Conservation (phyloP, 352 stramenopile genomes). For the Phytophthora kernoviae region DNA sequence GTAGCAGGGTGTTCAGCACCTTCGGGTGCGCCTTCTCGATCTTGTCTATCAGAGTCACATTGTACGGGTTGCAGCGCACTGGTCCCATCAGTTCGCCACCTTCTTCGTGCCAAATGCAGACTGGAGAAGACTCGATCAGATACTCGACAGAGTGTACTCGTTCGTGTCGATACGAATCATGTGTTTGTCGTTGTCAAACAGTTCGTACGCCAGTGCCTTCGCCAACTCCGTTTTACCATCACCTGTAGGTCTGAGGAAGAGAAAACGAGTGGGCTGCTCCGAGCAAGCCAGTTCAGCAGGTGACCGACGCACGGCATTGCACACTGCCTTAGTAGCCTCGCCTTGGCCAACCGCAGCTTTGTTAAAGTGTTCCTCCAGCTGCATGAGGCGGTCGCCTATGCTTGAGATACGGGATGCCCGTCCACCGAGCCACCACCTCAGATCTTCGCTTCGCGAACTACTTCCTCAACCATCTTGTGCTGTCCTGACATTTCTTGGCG, state of each 20-base stretch:
- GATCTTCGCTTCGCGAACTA: conserved; percentile 89
- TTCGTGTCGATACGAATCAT: conserved; percentile 98
- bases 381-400: conserved; percentile 81
- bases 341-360: conserved; percentile 95
- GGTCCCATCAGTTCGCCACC: conserved; percentile 96
- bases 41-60: conserved; percentile 97
- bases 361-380: conserved; percentile 86
- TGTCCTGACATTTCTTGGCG: conserved; percentile 68
- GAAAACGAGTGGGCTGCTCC: conserved; percentile 94
- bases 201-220: conserved; percentile 93
- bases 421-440: conserved; percentile 91
- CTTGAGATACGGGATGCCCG: conserved; percentile 87
- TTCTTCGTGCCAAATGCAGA: conserved; percentile 96
- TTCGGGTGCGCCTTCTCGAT: conserved; percentile 98
- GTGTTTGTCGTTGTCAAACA: conserved; percentile 96
- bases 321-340: conserved; percentile 91
- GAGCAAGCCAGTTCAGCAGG: conserved; percentile 89
- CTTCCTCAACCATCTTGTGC: conserved; percentile 85
- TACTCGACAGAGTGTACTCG: conserved; percentile 95
- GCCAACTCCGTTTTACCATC: conserved; percentile 96
- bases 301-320: conserved; percentile 91
- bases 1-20: conserved; percentile 96
- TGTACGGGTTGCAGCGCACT: conserved; percentile 95
- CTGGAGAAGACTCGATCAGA: conserved; percentile 94
- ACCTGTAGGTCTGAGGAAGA: conserved; percentile 96